Conservation (phyloP, 495 filamentous ascomycete species). For the Neurospora sublineolata region DNA sequence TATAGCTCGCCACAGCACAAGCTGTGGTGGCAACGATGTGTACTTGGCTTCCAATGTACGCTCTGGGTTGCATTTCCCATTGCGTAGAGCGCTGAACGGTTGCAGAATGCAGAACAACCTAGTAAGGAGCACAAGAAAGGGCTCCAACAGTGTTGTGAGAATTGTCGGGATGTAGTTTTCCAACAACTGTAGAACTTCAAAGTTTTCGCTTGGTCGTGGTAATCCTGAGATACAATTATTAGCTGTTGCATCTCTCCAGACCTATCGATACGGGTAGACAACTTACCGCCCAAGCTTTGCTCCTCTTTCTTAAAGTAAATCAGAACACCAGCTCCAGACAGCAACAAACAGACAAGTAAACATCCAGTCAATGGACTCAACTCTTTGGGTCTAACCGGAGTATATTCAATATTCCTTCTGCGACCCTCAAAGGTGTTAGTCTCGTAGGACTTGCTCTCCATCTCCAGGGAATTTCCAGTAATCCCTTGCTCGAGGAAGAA, state of each 20-base stretch:
- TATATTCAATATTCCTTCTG: no score
- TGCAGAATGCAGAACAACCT: neutral
- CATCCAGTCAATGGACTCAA: no score
- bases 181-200: conserved; percentile 26
- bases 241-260: neutral
- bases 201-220: conserved; percentile 22
- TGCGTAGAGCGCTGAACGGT: neutral
- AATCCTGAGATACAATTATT: conserved; percentile 17
- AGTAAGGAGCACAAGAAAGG: conserved; percentile 34
- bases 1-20: neutral
- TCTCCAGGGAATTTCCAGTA: no score
- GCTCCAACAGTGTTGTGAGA: conserved; percentile 34
- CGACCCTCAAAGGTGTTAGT: no score
- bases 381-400: no score
- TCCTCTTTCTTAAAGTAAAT: no score
- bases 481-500: no score
- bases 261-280: no score
- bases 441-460: no score
- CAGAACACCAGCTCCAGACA: no score
- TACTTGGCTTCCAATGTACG: neutral
- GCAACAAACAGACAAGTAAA: no score
- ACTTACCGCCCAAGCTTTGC: no score
- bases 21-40: neutral
- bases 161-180: conserved; percentile 35
- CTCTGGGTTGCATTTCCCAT: neutral